These are phyloP conservation scores for Neonectria punicea DNA, from an alignment of 2,329 filamentous ascomycete species.

Conservation along the genomic window DNA sequence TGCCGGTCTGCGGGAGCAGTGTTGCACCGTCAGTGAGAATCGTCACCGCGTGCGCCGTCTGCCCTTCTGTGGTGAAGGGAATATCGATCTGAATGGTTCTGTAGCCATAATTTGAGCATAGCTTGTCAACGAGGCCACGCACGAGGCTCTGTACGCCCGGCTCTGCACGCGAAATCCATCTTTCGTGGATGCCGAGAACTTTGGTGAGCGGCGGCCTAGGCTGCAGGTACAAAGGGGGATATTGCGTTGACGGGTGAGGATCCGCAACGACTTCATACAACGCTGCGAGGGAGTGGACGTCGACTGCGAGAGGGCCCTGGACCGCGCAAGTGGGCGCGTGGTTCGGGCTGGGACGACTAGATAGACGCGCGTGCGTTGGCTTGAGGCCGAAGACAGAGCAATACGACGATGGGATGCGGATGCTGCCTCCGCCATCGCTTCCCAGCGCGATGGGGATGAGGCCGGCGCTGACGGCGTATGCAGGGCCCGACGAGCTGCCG, in stretches of 20 bases:
- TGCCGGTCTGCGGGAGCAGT: conserved; percentile 56
- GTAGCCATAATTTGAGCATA: conserved; percentile 65
- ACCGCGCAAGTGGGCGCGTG: conserved; percentile 72
- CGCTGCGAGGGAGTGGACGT: conserved; percentile 72
- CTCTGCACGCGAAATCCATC: conserved; percentile 67
- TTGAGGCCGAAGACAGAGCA: conserved; percentile 82
- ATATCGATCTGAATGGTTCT: conserved; percentile 65
- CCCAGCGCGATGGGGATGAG: conserved; percentile 78
- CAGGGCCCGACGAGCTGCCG: conserved; percentile 79
- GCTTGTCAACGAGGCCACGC: conserved; percentile 58
- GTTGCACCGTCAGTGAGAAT: conserved; percentile 72
- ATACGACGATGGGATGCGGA: conserved; percentile 77
- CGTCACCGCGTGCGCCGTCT: conserved; percentile 78
- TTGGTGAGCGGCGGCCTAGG: conserved; percentile 49
- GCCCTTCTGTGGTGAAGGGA: conserved; percentile 69
- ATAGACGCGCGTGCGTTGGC: conserved; percentile 74
- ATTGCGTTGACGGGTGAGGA: conserved; percentile 69
- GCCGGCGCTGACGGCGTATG: conserved; percentile 75
- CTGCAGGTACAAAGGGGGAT: conserved; percentile 54
- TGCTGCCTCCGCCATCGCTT: conserved; percentile 78
- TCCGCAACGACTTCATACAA: conserved; percentile 72
- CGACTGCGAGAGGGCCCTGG: conserved; percentile 73
- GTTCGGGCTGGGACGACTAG: conserved; percentile 67
- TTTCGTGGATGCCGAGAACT: conserved; percentile 70
- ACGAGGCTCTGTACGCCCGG: conserved; percentile 56